phyloP scores from a whole-genome alignment of 305 asterid species.

The Rubia peregrina region DNA sequence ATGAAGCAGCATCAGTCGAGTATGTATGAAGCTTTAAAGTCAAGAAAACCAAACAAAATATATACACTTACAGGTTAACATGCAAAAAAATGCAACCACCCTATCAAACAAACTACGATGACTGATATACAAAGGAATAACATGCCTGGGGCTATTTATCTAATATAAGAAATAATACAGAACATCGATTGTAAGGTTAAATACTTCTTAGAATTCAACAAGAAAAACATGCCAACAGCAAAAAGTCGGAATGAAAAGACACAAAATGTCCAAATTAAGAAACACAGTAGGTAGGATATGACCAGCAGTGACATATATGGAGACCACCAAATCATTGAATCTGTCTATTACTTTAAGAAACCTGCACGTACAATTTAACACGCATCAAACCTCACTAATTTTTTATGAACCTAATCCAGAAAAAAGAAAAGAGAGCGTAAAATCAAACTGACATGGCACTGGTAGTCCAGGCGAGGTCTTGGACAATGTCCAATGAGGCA shows the following conservation, averaged over 20 bases:
- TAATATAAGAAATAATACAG: not conserved
- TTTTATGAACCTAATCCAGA: not conserved
- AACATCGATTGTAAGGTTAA: not conserved
- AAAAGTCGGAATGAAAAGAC: not conserved
- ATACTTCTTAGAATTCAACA: not conserved
- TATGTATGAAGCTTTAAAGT: not conserved
- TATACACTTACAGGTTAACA: too few species aligned
- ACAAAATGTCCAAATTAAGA: not conserved
- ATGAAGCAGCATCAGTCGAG: conserved; percentile 82
- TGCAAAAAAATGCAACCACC: too few species aligned
- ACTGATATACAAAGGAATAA: not conserved
- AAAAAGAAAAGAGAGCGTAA: not conserved
- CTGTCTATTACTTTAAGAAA: conserved; percentile 44
- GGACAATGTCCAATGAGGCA: conserved; percentile 86
- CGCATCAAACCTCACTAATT: not conserved
- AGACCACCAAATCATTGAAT: conserved; percentile 80
- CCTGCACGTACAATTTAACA: conserved; percentile 16
- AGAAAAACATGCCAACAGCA: not conserved
- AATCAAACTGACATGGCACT: conserved; percentile 69
- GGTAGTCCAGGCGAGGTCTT: conserved; percentile 92
- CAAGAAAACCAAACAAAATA: not conserved
- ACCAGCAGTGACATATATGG: conserved; percentile 36
- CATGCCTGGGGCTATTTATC: not conserved
- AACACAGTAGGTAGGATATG: conserved; percentile 62
- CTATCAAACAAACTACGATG: not conserved